Evolutionary conservation across 148 eudicot species (phyloP).

Genomic region (Rheum nobile): DNA sequence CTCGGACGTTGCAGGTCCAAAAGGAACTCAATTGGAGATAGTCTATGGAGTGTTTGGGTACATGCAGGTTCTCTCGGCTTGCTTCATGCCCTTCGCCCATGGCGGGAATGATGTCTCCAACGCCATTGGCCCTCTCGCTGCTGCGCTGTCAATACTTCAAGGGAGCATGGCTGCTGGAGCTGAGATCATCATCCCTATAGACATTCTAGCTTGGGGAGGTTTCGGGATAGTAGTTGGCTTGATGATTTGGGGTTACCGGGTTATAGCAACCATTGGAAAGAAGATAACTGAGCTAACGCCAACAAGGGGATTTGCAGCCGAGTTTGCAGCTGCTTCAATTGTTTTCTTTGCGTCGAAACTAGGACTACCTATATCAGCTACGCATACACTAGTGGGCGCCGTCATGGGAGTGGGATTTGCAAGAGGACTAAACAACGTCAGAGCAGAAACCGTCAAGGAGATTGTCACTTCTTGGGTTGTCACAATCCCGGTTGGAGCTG

Average conservation of each 20-base stretch:
- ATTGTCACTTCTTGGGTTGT: conserved; percentile 81
- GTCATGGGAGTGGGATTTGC: conserved; percentile 99
- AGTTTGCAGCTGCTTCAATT: conserved; percentile 95
- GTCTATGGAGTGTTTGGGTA: conserved; percentile 93
- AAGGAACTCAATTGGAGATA: conserved; percentile 71
- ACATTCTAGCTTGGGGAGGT: conserved; percentile 94
- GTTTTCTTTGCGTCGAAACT: conserved; percentile 82
- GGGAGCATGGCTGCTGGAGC: conserved; percentile 42
- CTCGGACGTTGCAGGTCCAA: conserved; percentile 77
- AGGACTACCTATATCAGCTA: conserved; percentile 87
- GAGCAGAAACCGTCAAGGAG: conserved; percentile 72
- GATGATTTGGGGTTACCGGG: conserved; percentile 95
- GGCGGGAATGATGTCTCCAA: conserved; percentile 98
- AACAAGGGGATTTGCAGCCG: conserved; percentile 93
- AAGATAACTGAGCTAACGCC: conserved; percentile 90
- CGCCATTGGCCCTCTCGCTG: conserved; percentile 90
- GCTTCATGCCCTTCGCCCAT: conserved; percentile 77
- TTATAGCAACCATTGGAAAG: conserved; percentile 86
- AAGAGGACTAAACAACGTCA: conserved; percentile 79
- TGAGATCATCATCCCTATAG: conserved; percentile 56
- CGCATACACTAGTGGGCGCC: conserved; percentile 92
- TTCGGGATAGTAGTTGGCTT: conserved; percentile 94
- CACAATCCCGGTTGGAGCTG: conserved; percentile 77
- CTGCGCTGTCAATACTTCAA: conserved; percentile 69
- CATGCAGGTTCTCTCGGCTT: conserved; percentile 89